Conservation (phyloP, 106 monocot species). For the Allium fistulosum region DNA sequence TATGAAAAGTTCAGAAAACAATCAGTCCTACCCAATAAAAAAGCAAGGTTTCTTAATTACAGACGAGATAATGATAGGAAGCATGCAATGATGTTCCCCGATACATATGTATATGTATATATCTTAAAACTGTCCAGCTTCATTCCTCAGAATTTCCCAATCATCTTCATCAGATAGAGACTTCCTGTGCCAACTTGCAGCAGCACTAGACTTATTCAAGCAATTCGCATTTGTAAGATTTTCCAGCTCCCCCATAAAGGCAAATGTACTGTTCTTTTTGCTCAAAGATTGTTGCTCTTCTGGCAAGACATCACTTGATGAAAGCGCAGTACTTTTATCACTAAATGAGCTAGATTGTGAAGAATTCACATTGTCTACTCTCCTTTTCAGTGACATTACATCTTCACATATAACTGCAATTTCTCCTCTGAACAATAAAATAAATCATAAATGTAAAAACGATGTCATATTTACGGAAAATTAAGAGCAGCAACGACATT, state of each 20-base stretch:
- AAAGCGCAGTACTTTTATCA: background rate
- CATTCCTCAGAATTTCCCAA: background rate
- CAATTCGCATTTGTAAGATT: background rate
- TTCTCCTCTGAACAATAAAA: conserved; percentile 58
- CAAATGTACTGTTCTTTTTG: background rate
- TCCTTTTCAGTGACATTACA: background rate
- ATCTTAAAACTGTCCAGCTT: background rate
- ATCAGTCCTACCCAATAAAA: background rate
- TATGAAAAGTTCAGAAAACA: background rate
- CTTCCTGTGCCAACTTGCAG: too few species aligned
- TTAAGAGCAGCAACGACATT: too few species aligned
- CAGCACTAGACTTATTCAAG: background rate
- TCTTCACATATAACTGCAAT: conserved; percentile 33
- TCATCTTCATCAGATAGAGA: background rate
- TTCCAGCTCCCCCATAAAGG: background rate
- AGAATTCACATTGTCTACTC: background rate
- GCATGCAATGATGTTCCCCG: too few species aligned
- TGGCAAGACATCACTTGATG: background rate
- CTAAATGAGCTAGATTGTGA: background rate
- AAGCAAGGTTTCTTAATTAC: background rate
- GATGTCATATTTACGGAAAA: too few species aligned
- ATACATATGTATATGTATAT: background rate
- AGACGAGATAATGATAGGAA: too few species aligned
- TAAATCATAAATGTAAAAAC: background rate
- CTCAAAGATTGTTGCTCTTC: background rate